Evolutionary conservation across 1,284 basidiomycete species (phyloP).

Genomic region (Heimioporus retisporus): DNA sequence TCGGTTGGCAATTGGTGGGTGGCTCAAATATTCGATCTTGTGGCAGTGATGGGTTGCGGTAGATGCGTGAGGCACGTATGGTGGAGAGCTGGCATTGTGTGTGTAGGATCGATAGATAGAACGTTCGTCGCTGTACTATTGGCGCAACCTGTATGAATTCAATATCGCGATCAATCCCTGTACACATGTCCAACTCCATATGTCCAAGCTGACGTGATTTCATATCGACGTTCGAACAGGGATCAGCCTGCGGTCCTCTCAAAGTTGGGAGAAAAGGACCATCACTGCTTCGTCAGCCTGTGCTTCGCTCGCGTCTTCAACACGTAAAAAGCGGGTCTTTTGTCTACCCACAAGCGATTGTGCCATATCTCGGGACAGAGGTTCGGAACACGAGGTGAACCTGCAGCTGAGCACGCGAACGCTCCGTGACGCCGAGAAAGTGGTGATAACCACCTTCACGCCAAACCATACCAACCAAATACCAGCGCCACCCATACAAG

Average conservation of each 20-base stretch:
- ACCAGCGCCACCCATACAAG: constrained; percentile 8
- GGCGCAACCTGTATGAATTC: constrained; percentile 10
- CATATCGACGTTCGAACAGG: constrained; percentile 12
- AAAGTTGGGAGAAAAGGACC: not conserved
- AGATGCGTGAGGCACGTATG: constrained; percentile 1
- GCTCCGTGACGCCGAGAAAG: constrained; percentile 32
- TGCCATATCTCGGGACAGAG: constrained; percentile 17
- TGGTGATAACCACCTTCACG: constrained; percentile 21
- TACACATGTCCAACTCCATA: constrained; percentile 33
- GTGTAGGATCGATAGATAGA: constrained; percentile 25
- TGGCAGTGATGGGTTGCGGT: constrained; percentile 3
- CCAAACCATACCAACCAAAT: constrained; percentile 4
- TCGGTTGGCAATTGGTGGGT: constrained; percentile 21
- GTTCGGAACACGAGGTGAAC: constrained; percentile 35
- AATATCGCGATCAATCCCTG: constrained; percentile 7
- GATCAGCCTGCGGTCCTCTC: not conserved
- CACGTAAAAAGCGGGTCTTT: constrained; percentile 29
- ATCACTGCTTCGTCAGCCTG: constrained; percentile 6
- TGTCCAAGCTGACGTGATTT: constrained; percentile 23
- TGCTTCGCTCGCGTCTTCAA: constrained; percentile 7
- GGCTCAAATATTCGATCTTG: not conserved
- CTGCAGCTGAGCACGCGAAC: constrained; percentile 37
- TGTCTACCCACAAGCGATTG: constrained; percentile 17
- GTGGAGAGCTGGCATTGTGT: constrained; percentile 13
- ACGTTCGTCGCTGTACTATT: constrained; percentile 21